Conservation (phyloP, 148 eudicot genomes). For the Bassia scoparia region DNA sequence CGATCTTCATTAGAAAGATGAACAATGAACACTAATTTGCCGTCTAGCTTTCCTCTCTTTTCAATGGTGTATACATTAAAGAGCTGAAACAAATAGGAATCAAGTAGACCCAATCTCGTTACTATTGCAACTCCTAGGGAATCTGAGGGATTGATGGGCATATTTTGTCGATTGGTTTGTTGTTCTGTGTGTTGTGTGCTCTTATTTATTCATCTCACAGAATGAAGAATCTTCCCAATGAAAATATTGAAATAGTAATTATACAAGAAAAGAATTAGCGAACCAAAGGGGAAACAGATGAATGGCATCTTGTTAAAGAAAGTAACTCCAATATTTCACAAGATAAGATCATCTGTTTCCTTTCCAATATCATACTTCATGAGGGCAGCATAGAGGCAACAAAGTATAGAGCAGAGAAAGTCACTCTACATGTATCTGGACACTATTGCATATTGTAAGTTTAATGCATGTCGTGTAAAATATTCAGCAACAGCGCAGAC, state of each 20-base stretch:
- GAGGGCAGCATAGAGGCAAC: background rate
- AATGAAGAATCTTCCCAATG: background rate
- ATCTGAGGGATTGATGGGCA: no score
- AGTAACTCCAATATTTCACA: background rate
- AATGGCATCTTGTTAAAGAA: background rate
- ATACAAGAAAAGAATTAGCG: background rate
- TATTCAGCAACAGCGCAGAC: background rate
- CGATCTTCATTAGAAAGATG: constrained; percentile 90
- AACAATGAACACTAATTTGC: constrained; percentile 87
- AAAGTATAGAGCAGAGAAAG: background rate
- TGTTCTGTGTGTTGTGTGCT: no score
- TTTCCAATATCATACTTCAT: background rate
- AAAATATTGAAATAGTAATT: background rate
- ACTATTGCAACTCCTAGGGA: background rate
- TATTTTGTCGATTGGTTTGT: background rate
- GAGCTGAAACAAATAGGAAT: constrained; percentile 45
- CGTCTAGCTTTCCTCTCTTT: constrained; percentile 82
- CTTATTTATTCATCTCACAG: background rate
- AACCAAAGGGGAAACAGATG: background rate
- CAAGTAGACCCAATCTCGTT: background rate
- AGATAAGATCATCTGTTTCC: background rate
- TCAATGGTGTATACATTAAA: constrained; percentile 87
- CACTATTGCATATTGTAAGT: background rate
- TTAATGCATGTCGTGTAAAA: background rate
- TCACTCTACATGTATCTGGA: background rate